These are phyloP conservation scores for Paragyromitra xinjiangensis DNA, from an alignment of 495 filamentous ascomycete species.

Conservation along the genomic window DNA sequence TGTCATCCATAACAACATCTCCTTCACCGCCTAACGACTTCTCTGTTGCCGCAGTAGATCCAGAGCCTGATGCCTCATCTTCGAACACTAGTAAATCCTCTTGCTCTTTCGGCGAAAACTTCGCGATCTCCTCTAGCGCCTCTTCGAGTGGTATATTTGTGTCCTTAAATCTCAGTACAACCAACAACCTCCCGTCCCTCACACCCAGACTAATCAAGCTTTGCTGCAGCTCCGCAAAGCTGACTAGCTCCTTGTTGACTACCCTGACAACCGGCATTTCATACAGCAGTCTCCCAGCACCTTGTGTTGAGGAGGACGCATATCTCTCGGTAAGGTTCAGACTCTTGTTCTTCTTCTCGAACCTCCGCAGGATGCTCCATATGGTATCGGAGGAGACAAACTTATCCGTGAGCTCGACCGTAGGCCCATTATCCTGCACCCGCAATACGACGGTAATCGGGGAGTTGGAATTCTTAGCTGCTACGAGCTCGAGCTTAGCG, in stretches of 20 bases:
- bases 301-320: conserved; percentile 66
- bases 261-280: conserved; percentile 85
- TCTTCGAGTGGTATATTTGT: conserved; percentile 83
- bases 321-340: conserved; percentile 83
- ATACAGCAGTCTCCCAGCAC: conserved; percentile 78
- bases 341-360: conserved; percentile 73
- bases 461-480: conserved; percentile 65
- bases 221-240: conserved; percentile 83
- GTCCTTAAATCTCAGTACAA: conserved; percentile 76
- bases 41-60: conserved; percentile 37
- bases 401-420: conserved; percentile 77
- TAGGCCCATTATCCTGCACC: conserved; percentile 72
- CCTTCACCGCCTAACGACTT: conserved; percentile 15
- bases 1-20: conserved; percentile 42
- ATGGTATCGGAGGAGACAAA: conserved; percentile 83
- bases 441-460: conserved; percentile 86
- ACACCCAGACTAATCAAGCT: conserved; percentile 86
- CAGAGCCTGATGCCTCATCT: conserved; percentile 34
- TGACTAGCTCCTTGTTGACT: conserved; percentile 77
- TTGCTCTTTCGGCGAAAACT: conserved; percentile 68
- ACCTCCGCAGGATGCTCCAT: conserved; percentile 87
- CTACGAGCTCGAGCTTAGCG: conserved; percentile 90
- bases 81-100: conserved; percentile 32
- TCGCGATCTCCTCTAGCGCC: conserved; percentile 80
- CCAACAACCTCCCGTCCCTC: conserved; percentile 79